phyloP scores from a whole-genome alignment of 2,329 filamentous ascomycete genomes.

The Leptographium wingfieldii region DNA sequence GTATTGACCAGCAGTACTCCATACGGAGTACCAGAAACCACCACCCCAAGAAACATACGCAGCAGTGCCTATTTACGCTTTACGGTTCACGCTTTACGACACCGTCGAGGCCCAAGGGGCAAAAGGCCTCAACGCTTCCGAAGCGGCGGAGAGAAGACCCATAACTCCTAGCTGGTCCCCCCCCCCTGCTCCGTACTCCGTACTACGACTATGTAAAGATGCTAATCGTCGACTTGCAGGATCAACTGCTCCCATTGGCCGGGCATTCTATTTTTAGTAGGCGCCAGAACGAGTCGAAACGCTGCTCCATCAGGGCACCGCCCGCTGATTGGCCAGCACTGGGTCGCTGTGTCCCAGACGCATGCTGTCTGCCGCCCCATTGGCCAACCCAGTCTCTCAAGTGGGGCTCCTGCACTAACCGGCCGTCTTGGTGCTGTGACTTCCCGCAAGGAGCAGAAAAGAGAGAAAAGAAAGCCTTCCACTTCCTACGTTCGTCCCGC shows the following conservation, averaged over 20 bases:
- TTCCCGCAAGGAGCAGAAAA: neutral
- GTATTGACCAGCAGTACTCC: neutral
- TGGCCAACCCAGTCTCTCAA: neutral
- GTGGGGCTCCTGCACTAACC: neutral
- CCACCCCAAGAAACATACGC: too few relatives aligned
- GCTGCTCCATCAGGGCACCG: slow-evolving; percentile 4
- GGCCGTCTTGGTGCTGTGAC: neutral
- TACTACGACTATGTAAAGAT: neutral
- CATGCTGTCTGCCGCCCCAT: neutral
- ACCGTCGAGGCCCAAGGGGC: neutral
- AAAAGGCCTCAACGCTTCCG: neutral
- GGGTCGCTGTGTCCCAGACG: neutral
- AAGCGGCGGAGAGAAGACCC: neutral
- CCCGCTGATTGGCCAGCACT: slow-evolving; percentile 6
- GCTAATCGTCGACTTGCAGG: neutral
- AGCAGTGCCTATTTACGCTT: too few relatives aligned
- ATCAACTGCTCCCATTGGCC: slow-evolving; percentile 7
- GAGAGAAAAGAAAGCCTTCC: neutral
- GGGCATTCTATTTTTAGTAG: slow-evolving; percentile 13
- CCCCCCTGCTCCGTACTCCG: neutral
- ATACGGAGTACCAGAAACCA: neutral
- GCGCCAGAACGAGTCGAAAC: slow-evolving; percentile 13
- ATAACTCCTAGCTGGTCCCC: neutral
- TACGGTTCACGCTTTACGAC: neutral
- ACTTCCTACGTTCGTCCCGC: neutral